Base-by-base conservation (phyloP, 495 filamentous ascomycete species). In the Chaetomidium leptoderma region DNA sequence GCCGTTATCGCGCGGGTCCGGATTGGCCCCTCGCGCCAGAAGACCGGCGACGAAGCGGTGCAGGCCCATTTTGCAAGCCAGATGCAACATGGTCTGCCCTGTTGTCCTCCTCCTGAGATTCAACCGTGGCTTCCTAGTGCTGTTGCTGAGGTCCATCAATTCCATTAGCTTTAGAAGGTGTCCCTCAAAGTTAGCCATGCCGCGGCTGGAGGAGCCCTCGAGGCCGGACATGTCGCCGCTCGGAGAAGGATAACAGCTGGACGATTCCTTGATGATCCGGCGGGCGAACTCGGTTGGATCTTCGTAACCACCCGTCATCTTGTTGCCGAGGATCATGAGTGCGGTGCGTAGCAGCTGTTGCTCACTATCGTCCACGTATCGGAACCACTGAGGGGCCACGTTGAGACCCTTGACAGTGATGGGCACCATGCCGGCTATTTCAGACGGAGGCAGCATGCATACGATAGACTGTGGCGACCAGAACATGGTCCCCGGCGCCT, bases 381-480 rank as follows among this genome's bases (percentile, higher is more conserved):
- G 84, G 75, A 92, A 95, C 53, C 83, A 81, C 27, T 81, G 53
- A 0, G 74, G 55, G 45, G 40, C 49, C 24, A 32, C 66, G 66
- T 60, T 81, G 78, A 50, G 77, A 19, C 71, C 69, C 58, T 83
- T 86, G 67, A 93, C 83, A 0, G 86, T 85, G 29, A 96, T 89
- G 9, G 81, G 75, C 2, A 96, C 92, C 33, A 79, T 70, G 13
- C 91, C 89, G 1, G 89, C 77, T 42, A 77, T 75, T 13, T 81
- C 70, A 29, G 86, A 84, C 3, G 92, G 90, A 23, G 92, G 92
- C 0, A 92, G 77, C 33, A 91, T 73, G 66, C 90, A 95, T 39
- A 95, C 89, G n/a, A 96, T 76, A 19, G 87, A 88, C 42, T 82
- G 85, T 50, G 87, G 82, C 23, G 89, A 88, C 86, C 90, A 95